These are phyloP conservation scores for Flaveria ramosissima DNA, from an alignment of 129 eudicot species.

Conservation along the genomic window DNA sequence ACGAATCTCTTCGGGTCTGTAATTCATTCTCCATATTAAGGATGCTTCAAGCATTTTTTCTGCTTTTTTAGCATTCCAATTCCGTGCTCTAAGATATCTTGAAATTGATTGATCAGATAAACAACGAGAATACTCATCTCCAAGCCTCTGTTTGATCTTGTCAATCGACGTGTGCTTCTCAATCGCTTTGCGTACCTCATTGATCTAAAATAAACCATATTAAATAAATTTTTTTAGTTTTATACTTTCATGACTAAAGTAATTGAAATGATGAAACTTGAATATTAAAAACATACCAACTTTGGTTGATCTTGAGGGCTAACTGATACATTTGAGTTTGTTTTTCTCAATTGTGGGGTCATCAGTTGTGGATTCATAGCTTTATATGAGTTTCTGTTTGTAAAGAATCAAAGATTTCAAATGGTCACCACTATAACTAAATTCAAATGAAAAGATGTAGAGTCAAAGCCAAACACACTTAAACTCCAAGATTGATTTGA, in stretches of 20 bases:
- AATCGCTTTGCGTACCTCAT: conserved; percentile 54
- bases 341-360: conserved; percentile 32
- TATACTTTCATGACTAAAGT: not conserved
- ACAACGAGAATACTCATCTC: conserved; percentile 45
- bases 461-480: conserved; percentile 19
- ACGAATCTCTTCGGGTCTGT: conserved; percentile 71
- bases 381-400: conserved; percentile 23
- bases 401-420: not conserved
- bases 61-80: conserved; percentile 78
- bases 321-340: conserved; percentile 33
- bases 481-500: not conserved
- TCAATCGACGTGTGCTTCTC: conserved; percentile 43
- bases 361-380: conserved; percentile 41
- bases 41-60: conserved; percentile 78
- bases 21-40: conserved; percentile 73
- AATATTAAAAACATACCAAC: conserved; percentile 29
- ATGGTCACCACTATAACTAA: not conserved
- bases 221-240: not conserved
- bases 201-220: conserved; percentile 32
- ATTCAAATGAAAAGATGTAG: not conserved
- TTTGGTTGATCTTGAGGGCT: conserved; percentile 35
- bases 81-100: conserved; percentile 73
- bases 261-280: conserved; percentile 1
- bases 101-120: conserved; percentile 60
- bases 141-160: conserved; percentile 42